Conservation (phyloP, 495 filamentous ascomycete genomes). For the Trypethelium eluteriae region DNA sequence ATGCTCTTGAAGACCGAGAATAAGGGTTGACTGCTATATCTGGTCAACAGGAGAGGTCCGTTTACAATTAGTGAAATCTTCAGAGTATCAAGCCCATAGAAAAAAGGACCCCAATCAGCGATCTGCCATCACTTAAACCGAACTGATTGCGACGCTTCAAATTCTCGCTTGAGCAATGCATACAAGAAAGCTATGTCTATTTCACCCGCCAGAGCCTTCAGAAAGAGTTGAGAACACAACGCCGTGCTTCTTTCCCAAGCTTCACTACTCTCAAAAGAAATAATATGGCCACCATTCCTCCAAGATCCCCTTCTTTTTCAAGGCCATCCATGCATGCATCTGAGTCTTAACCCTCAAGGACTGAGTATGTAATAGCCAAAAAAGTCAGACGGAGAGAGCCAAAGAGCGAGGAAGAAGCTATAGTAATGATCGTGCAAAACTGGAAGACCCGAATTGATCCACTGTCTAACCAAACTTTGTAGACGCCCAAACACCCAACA, state of each 20-base stretch:
- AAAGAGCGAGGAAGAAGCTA: neutral
- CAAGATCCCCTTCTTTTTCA: neutral
- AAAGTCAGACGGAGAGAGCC: neutral
- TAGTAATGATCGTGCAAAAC: neutral
- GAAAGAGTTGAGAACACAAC: neutral
- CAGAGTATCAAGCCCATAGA: no score
- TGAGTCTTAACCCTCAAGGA: neutral
- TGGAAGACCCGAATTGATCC: neutral
- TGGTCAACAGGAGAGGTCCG: no score
- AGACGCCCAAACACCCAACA: conserved; percentile 9
- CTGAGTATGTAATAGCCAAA: neutral
- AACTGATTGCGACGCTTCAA: no score
- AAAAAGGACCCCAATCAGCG: no score
- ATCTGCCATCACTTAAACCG: no score
- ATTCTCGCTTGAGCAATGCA: no score
- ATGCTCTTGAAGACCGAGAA: no score
- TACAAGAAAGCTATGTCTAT: no score
- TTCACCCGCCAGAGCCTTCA: no score
- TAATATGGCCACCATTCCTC: neutral
- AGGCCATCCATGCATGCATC: conserved; percentile 4
- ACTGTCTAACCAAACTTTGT: neutral
- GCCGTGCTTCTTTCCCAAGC: neutral
- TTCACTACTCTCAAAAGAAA: neutral
- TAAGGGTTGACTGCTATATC: no score
- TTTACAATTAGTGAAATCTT: no score